A percentile compares a stretch with the other conserved stretches of the same genome.
These are phyloP conservation scores for Rickenella mellea DNA, from an alignment of 768 basidiomycete genomes.

Conservation along the genomic window DNA sequence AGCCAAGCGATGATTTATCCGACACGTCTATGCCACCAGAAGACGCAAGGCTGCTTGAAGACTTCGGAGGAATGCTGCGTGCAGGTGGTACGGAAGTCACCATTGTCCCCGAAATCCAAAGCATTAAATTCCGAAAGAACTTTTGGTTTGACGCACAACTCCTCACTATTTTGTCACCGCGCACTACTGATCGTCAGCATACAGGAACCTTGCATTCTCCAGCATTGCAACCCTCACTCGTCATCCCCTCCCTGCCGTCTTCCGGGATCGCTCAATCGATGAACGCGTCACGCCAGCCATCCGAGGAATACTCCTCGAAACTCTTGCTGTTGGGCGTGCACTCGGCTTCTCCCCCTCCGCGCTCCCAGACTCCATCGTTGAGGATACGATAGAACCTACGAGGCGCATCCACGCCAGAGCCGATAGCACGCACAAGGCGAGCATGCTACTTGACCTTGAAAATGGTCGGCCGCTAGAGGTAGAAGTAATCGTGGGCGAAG, in stretches of 20 bases:
- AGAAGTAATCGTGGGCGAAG: slow-evolving; percentile 55
- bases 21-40: slow-evolving; percentile 31
- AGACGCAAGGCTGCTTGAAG: slow-evolving; percentile 32
- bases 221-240: slow-evolving; percentile 41
- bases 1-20: slow-evolving; percentile 30
- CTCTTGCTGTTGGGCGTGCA: slow-evolving; percentile 31
- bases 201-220: slow-evolving; percentile 41
- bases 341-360: slow-evolving; percentile 38
- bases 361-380: slow-evolving; percentile 33
- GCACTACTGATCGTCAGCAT: neutral
- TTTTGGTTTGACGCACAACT: slow-evolving; percentile 29
- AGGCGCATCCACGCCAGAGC: slow-evolving; percentile 28
- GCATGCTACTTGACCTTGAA: slow-evolving; percentile 54
- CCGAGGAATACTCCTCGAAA: slow-evolving; percentile 35
- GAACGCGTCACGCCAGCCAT: slow-evolving; percentile 37
- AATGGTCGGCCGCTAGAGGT: slow-evolving; percentile 53
- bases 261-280: slow-evolving; percentile 36
- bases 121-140: slow-evolving; percentile 53
- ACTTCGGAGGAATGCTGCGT: slow-evolving; percentile 34
- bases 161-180: neutral
- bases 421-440: slow-evolving; percentile 39
- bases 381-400: slow-evolving; percentile 29
- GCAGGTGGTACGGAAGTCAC: slow-evolving; percentile 37
- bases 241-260: slow-evolving; percentile 40
- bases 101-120: slow-evolving; percentile 51